Conservation (phyloP, 371 early-diverging fungal species). For the Dipsacomyces acuminosporus region DNA sequence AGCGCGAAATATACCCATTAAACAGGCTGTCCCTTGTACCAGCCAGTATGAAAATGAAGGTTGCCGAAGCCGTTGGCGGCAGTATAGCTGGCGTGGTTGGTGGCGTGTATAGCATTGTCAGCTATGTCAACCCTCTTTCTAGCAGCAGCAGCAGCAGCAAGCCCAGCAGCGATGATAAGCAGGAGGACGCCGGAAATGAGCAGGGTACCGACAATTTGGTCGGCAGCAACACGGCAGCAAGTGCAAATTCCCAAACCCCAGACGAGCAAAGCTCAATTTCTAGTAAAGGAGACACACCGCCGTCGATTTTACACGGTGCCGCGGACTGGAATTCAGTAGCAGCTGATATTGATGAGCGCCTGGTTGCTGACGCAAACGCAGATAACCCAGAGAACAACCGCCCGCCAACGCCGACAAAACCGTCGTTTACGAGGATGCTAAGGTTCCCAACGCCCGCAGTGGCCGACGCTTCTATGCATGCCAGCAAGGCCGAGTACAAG, state of each 20-base stretch:
- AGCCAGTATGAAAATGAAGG: slow-evolving; percentile 21
- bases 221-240: too few species aligned
- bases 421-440: slow-evolving; percentile 32
- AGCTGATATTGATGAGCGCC: slow-evolving; percentile 40
- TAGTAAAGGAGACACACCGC: slow-evolving; percentile 6
- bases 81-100: slow-evolving; percentile 35
- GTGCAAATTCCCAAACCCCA: too few species aligned
- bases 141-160: not conserved
- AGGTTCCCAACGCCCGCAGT: slow-evolving; percentile 22
- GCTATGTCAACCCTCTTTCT: slow-evolving; percentile 40
- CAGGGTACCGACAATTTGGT: too few species aligned
- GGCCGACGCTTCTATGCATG: slow-evolving; percentile 9
- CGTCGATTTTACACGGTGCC: slow-evolving; percentile 18
- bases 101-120: slow-evolving; percentile 38
- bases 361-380: slow-evolving; percentile 41
- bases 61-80: slow-evolving; percentile 39
- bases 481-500: slow-evolving; percentile 31
- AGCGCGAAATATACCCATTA: too few species aligned
- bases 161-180: not conserved
- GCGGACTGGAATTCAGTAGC: slow-evolving; percentile 40
- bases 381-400: slow-evolving; percentile 46
- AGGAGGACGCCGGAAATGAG: too few species aligned
- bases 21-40: slow-evolving; percentile 12
- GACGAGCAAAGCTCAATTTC: too few species aligned
- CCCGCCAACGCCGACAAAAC: slow-evolving; percentile 42